These are phyloP conservation scores for Candida glaebosa DNA, from an alignment of 805 yeast species.

Conservation along the genomic window DNA sequence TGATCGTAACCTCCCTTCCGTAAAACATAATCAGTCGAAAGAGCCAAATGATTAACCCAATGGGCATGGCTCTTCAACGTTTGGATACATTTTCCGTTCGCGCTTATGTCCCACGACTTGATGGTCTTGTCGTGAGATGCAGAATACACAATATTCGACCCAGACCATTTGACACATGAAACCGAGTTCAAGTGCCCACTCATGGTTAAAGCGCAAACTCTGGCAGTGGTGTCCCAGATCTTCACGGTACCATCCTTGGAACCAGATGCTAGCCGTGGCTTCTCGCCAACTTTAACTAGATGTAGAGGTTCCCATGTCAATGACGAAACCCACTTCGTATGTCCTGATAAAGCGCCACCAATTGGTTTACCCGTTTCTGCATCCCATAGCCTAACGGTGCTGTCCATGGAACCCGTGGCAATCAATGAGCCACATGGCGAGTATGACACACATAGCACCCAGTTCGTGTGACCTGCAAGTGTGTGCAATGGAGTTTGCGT, in stretches of 20 bases:
- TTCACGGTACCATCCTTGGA: slow-evolving; percentile 90
- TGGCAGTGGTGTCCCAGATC: slow-evolving; percentile 80
- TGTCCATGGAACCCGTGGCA: slow-evolving; percentile 97
- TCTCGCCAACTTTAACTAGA: slow-evolving; percentile 59
- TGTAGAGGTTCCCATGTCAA: slow-evolving; percentile 95
- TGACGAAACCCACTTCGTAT: slow-evolving; percentile 84
- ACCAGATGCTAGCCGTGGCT: slow-evolving; percentile 74
- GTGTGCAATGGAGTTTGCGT: slow-evolving; percentile 88
- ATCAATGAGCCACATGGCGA: slow-evolving; percentile 87
- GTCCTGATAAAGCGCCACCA: slow-evolving; percentile 78
- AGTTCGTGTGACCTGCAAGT: slow-evolving; percentile 79
- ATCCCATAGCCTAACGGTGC: slow-evolving; percentile 85
- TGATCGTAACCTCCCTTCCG: slow-evolving; percentile 89
- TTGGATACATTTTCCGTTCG: slow-evolving; percentile 72
- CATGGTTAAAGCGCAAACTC: slow-evolving; percentile 66
- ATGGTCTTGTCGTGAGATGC: slow-evolving; percentile 95
- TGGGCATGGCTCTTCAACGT: slow-evolving; percentile 89
- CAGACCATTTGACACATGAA: slow-evolving; percentile 97
- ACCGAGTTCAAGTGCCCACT: slow-evolving; percentile 88
- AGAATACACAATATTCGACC: slow-evolving; percentile 76
- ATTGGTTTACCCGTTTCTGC: slow-evolving; percentile 65
- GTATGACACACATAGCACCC: slow-evolving; percentile 92
- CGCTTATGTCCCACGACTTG: slow-evolving; percentile 80
- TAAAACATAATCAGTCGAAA: slow-evolving; percentile 85
- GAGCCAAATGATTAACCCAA: slow-evolving; percentile 93